These are phyloP conservation scores for Microcera coccophila DNA, from an alignment of 2,329 filamentous ascomycete genomes.

Conservation along the genomic window DNA sequence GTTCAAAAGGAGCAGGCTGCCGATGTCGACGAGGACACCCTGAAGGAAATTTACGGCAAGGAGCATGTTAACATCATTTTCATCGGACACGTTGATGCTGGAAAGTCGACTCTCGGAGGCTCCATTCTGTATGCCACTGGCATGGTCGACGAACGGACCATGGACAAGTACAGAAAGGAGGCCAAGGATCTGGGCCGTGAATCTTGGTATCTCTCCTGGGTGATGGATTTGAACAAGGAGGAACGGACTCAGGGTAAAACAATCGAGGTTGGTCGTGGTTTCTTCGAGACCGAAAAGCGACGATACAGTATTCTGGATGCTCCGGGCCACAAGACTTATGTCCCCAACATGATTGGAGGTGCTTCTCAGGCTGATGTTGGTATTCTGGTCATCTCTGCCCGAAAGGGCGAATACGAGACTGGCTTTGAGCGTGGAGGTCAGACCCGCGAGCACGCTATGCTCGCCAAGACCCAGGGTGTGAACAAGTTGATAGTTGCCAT, in stretches of 20 bases:
- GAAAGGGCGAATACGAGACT: slow-evolving; percentile 98
- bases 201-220: slow-evolving; percentile 99
- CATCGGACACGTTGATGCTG: slow-evolving; percentile 96
- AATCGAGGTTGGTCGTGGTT: slow-evolving; percentile 91
- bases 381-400: slow-evolving; percentile 90
- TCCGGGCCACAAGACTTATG: slow-evolving; percentile 95
- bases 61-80: slow-evolving; percentile 93
- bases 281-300: slow-evolving; percentile 95
- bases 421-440: slow-evolving; percentile 96
- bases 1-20: slow-evolving; percentile 79
- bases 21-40: slow-evolving; percentile 65
- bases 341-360: slow-evolving; percentile 96
- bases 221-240: slow-evolving; percentile 93
- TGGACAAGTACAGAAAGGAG: slow-evolving; percentile 97
- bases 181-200: slow-evolving; percentile 95
- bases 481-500: slow-evolving; percentile 93
- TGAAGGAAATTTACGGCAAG: slow-evolving; percentile 96
- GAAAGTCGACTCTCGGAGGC: slow-evolving; percentile 93
- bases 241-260: slow-evolving; percentile 96
- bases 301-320: slow-evolving; percentile 96
- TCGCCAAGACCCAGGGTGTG: slow-evolving; percentile 97
- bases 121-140: slow-evolving; percentile 89
- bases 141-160: slow-evolving; percentile 98
- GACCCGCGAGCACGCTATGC: slow-evolving; percentile 93
- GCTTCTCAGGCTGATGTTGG: slow-evolving; percentile 91